Conservation (phyloP, 2,329 filamentous ascomycete species). For the Tolypocladium guangdongense region DNA sequence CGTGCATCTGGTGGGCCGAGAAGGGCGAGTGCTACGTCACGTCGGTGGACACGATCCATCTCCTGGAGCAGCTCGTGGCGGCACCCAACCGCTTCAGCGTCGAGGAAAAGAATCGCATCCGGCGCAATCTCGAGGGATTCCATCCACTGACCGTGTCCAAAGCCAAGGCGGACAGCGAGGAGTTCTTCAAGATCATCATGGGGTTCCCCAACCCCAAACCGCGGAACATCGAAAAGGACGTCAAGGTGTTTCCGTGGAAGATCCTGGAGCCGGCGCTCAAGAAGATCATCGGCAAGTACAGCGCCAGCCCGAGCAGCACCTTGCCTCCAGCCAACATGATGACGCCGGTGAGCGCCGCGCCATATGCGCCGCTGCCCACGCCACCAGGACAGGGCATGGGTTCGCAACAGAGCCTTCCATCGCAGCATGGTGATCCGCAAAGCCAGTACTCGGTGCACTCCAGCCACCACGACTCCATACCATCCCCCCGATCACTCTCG, state of each 20-base stretch:
- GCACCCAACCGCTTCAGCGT: conserved; percentile 71
- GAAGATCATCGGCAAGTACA: conserved; percentile 98
- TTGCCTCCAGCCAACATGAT: conserved; percentile 28
- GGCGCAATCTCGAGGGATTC: conserved; percentile 90
- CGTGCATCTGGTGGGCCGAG: conserved; percentile 95
- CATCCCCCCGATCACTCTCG: conserved; percentile 41
- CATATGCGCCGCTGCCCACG: conserved; percentile 36
- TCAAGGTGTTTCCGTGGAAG: conserved; percentile 98
- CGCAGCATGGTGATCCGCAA: conserved; percentile 20
- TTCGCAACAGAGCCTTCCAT: conserved; percentile 16
- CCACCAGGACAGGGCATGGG: conserved; percentile 27
- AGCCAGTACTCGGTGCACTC: conserved; percentile 28
- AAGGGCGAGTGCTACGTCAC: conserved; percentile 87
- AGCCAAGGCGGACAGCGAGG: conserved; percentile 80
- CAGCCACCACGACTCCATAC: conserved; percentile 36
- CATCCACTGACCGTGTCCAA: conserved; percentile 89
- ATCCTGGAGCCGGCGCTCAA: conserved; percentile 77
- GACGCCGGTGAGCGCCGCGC: conserved; percentile 23
- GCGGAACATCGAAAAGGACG: conserved; percentile 96
- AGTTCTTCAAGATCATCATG: conserved; percentile 99
- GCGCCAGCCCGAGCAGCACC: conserved; percentile 34
- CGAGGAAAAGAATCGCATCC: conserved; percentile 96
- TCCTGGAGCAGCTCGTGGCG: conserved; percentile 85
- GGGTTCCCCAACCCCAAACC: conserved; percentile 91
- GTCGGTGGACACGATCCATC: conserved; percentile 89